Evolutionary conservation across 768 basidiomycete species (phyloP).

Genomic region (Hysterangium stoloniferum): DNA sequence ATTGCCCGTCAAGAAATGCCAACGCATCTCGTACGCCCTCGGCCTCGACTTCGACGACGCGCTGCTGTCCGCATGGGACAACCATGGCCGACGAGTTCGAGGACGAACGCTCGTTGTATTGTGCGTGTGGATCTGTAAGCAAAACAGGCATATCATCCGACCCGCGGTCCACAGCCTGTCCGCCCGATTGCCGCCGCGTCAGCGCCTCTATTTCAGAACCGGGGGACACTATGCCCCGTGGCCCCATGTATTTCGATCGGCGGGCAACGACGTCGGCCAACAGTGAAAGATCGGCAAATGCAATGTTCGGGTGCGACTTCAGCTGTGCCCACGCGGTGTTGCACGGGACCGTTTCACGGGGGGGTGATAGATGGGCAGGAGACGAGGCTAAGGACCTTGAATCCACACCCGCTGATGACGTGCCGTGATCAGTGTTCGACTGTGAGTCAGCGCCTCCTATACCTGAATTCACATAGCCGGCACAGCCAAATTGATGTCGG

Average conservation of each 20-base stretch:
- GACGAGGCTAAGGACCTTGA: not conserved
- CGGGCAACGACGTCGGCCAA: conserved; percentile 87
- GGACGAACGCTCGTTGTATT: conserved; percentile 39
- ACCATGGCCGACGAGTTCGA: conserved; percentile 35
- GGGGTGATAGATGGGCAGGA: not conserved
- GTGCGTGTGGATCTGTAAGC: conserved; percentile 47
- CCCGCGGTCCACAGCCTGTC: not conserved
- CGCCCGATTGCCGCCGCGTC: conserved; percentile 17
- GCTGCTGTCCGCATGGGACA: conserved; percentile 53
- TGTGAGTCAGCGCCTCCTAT: conserved; percentile 26
- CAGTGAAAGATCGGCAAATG: conserved; percentile 74
- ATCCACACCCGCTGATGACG: not conserved
- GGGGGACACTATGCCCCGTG: conserved; percentile 53
- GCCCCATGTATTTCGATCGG: conserved; percentile 68
- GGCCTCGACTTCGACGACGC: conserved; percentile 57
- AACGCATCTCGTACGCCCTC: conserved; percentile 72
- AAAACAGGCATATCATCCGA: conserved; percentile 33
- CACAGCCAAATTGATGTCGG: conserved; percentile 18
- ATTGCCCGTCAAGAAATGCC: conserved; percentile 54
- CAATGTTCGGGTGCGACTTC: conserved; percentile 83
- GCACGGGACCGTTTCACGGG: conserved; percentile 58
- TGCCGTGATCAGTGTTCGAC: conserved; percentile 12
- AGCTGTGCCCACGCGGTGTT: conserved; percentile 79
- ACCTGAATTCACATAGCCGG: conserved; percentile 22
- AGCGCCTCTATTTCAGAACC: conserved; percentile 40